Evolutionary conservation across 345 rosid genomes (phyloP), one percentile per base, ranked within the genome.

Genomic region (Eucalyptus fibrosa): DNA sequence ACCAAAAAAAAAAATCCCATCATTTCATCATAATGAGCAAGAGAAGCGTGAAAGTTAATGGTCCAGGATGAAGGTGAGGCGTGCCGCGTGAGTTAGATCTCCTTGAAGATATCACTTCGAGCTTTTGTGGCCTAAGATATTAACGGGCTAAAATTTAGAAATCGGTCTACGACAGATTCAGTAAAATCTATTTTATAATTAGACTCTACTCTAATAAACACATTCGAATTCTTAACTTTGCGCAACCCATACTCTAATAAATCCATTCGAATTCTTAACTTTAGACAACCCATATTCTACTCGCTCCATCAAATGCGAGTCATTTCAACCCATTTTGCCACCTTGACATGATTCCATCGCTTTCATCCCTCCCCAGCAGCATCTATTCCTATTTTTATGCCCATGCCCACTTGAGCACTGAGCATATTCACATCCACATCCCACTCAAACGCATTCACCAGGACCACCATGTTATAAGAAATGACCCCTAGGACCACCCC

Each of bases 111-210:
- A 23, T 55, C 26, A 19, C 26, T 55, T 23, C 28, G 4, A 55
- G 60, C 60, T 55, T 55, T 55, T 0, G 60, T 55, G 60, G 28
- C 28, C 60, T 23, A 55, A 9, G 26, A 55, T 55, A 56, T 24
- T 56, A 56, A 56, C 30, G 14, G 6, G 13, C 30, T 56, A 10
- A 56, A 56, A 24, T 56, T 23, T 3, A 56, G 0, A 10, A 56
- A 23, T 56, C 11, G 14, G 0, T 10, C 11, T 21, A 53, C 26
- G 26, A 8, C 5, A 8, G 11, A 56, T 10, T 56, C 62, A 0
- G 0, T 56, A 24, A 56, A 56, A 56, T 56, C 30, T 11, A 56
- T 56, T 56, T 56, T 56, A 23, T 23, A 56, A 10, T 56, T 56
- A 12, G 32, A 62, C 69, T 62, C 67, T 60, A 60, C 30, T 1